Conservation (phyloP, 306 rosid genomes). For the Quercus dentata region DNA sequence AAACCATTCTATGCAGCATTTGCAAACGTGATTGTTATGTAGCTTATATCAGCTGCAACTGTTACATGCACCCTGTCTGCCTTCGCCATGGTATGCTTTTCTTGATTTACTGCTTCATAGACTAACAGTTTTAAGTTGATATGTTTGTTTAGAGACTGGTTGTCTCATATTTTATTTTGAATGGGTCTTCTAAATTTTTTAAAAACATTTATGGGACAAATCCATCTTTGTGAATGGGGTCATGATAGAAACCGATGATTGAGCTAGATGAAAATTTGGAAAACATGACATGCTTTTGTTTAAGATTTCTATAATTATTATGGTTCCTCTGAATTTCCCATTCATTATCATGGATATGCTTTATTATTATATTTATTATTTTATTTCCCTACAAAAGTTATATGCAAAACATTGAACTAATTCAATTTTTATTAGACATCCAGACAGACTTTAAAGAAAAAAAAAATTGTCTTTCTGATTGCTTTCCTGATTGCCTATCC, state of each 20-base stretch:
- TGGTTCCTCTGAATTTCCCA: not conserved
- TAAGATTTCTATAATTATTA: not conserved
- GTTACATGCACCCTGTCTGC: constrained; percentile 75
- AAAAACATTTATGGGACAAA: not conserved
- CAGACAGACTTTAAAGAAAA: not conserved
- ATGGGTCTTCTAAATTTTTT: not conserved
- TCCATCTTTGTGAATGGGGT: not conserved
- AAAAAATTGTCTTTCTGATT: not conserved
- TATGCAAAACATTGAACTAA: not conserved
- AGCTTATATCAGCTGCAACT: constrained; percentile 72
- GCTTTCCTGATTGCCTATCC: constrained; percentile 1
- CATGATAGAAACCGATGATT: not conserved
- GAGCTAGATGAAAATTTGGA: not conserved
- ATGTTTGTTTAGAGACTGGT: not conserved
- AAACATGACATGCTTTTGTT: not conserved
- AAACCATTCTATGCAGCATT: constrained; percentile 77
- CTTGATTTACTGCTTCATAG: not conserved
- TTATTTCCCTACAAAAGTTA: not conserved
- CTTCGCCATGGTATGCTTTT: constrained; percentile 82
- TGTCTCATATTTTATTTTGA: not conserved
- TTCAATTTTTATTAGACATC: not conserved
- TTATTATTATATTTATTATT: too few species aligned
- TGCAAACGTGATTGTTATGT: constrained; percentile 92
- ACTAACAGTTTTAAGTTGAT: constrained; percentile 6
- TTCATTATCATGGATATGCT: not conserved